Percentiles rank a stretch among this genome's conserved stretches.
phyloP scores from a whole-genome alignment of 331 rosid species.

The Malus hybrid region DNA sequence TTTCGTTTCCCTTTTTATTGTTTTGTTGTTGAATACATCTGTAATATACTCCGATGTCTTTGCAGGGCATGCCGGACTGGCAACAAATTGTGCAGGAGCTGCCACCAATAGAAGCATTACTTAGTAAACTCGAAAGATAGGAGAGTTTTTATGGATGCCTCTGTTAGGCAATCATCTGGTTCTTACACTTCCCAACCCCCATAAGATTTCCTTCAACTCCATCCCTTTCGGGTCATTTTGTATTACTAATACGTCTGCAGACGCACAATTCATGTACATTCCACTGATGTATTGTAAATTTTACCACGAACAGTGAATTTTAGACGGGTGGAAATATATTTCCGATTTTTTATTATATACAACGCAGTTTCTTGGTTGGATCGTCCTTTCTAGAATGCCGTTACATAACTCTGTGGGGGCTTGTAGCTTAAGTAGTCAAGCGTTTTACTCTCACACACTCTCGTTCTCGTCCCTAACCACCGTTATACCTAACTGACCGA shows the following conservation, averaged over 20 bases:
- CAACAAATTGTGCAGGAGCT: slow-evolving; percentile 73
- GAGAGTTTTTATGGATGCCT: background rate
- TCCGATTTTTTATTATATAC: background rate
- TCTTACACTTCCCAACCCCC: background rate
- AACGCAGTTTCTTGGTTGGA: background rate
- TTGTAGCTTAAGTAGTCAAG: background rate
- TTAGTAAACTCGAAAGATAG: slow-evolving; percentile 88
- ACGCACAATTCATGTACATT: background rate
- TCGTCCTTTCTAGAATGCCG: background rate
- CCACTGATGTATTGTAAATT: slow-evolving; percentile 8
- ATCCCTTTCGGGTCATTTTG: background rate
- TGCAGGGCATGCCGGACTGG: slow-evolving; percentile 99
- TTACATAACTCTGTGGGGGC: background rate
- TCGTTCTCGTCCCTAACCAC: background rate
- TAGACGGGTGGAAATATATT: background rate
- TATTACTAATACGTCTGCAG: background rate
- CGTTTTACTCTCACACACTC: background rate
- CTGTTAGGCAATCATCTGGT: background rate
- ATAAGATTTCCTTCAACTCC: background rate
- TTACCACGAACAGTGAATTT: background rate
- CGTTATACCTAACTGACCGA: background rate
- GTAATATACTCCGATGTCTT: slow-evolving; percentile 3
- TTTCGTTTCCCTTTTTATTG: background rate
- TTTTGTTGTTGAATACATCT: background rate
- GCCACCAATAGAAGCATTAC: slow-evolving; percentile 80